Base-by-base conservation (phyloP, 495 filamentous ascomycete genomes). In the Aspergillus haitiensis region DNA sequence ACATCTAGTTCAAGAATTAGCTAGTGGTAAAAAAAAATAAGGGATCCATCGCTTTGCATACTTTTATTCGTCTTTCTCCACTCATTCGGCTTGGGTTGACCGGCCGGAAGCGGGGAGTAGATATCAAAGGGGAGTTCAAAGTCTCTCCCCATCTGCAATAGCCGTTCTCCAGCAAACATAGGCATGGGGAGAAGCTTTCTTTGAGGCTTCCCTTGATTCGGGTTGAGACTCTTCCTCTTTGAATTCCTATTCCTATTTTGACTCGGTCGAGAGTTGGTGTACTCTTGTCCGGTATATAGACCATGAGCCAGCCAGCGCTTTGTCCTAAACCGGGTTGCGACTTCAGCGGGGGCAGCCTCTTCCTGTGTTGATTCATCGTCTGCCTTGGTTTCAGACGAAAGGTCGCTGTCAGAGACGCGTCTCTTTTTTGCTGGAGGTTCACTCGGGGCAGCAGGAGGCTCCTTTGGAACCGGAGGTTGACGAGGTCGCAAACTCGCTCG, bases 11-110 rank as follows among this genome's bases (percentile, higher is more conserved):
- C 39, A 45, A 64, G 21, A 55, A 13, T 21, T 33, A 54, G 35
- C 21, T 52, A 75, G 63, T 75, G 67, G 21, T 55, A 12, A 32
- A 15, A 37, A 35, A 50, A 2, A 7, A 21, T 13, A 27, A 34
- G 42, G 12, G 13, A 37, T 27, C 54, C 49, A 51, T 10, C 0
- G 15, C 49, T 40, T 15, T 8, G 77, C 83, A 70, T 81, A 96
- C 92, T 98, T 67, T 89, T 93, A 56, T 91, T 91, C 39, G 90
- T 87, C 70, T 90, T 94, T 49, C 84, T 84, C 89, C 92, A 98
- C 58, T 93, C 88, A 62, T 93, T 84, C 0, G 92, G 92, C 70
- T 93, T 96, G 13, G 92, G 89, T 68, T 96, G 92, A 55, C 91
- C 88, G 8, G 85, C 84, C 13, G 89, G 88, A 16, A 93, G 82